These are phyloP conservation scores for Leucaena leucocephala DNA, from an alignment of 306 rosid species.

Conservation along the genomic window DNA sequence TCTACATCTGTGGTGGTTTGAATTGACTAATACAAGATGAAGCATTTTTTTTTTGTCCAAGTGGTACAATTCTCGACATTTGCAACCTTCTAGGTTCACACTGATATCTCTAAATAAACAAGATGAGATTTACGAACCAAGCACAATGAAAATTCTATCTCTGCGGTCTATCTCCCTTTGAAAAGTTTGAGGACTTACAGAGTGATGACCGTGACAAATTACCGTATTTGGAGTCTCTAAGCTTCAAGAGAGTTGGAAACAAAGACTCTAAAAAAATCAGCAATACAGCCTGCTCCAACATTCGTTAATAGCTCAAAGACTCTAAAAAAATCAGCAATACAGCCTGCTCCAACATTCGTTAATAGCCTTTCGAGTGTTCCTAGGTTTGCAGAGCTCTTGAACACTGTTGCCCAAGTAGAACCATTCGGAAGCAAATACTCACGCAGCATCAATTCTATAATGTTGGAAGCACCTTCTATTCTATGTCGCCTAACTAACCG, in stretches of 20 bases:
- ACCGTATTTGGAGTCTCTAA: constrained; percentile 5
- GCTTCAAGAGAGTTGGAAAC: constrained; percentile 27
- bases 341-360: constrained; percentile 68
- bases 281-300: constrained; percentile 66
- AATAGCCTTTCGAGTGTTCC: constrained; percentile 52
- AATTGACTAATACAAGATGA: no score
- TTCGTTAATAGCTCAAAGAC: constrained; percentile 46
- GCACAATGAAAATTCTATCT: constrained; percentile 7
- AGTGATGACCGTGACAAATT: constrained; percentile 21
- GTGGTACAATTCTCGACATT: background rate
- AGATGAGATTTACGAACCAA: no score
- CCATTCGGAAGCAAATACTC: constrained; percentile 66
- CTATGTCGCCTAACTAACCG: constrained; percentile 69
- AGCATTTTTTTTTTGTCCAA: background rate
- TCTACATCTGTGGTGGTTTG: no score
- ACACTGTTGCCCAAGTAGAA: constrained; percentile 81
- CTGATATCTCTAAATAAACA: constrained; percentile 20
- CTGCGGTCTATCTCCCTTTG: constrained; percentile 8
- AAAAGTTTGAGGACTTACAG: constrained; percentile 20
- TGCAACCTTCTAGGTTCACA: constrained; percentile 22
- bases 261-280: constrained; percentile 42
- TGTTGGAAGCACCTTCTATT: constrained; percentile 56
- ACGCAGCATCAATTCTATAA: constrained; percentile 72
- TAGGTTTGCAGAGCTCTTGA: constrained; percentile 65
- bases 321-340: constrained; percentile 45